Evolutionary conservation across 2,329 filamentous ascomycete genomes (phyloP).

Genomic region (Mariannaea sp.): DNA sequence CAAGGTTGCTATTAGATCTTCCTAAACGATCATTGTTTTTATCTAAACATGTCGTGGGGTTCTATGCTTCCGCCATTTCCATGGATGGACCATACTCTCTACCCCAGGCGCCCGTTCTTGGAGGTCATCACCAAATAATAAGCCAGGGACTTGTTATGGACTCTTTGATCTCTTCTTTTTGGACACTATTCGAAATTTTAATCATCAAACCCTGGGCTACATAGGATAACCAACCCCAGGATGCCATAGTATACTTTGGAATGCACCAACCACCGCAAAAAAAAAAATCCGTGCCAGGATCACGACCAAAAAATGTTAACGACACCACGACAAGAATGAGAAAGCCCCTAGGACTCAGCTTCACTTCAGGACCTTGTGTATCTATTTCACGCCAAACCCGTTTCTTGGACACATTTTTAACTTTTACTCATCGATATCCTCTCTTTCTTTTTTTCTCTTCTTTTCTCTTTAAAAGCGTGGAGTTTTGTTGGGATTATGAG

Average conservation of each 20-base stretch:
- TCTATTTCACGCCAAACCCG: slow-evolving; percentile 22
- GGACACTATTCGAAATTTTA: slow-evolving; percentile 22
- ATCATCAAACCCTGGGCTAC: slow-evolving; percentile 16
- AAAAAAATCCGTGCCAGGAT: slow-evolving; percentile 31
- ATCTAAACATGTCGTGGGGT: slow-evolving; percentile 8
- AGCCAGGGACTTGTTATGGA: slow-evolving; percentile 4
- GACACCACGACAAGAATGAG: slow-evolving; percentile 33
- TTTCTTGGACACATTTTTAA: slow-evolving; percentile 15
- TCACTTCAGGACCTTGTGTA: slow-evolving; percentile 29
- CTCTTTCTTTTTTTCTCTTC: slow-evolving; percentile 21
- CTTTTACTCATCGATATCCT: slow-evolving; percentile 23
- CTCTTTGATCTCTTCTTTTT: slow-evolving; percentile 11
- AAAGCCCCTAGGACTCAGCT: slow-evolving; percentile 32
- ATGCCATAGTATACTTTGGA: slow-evolving; percentile 14
- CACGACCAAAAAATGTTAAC: slow-evolving; percentile 29
- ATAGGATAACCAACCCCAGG: slow-evolving; percentile 8
- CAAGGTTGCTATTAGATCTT: slow-evolving; percentile 54
- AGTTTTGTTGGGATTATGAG: slow-evolving; percentile 38
- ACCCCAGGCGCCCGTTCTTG: slow-evolving; percentile 11
- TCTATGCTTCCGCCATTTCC: slow-evolving; percentile 1
- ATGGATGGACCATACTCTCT: not conserved
- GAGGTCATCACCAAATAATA: slow-evolving; percentile 21
- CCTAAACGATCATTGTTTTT: not conserved
- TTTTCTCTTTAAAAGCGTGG: slow-evolving; percentile 35
- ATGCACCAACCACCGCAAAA: slow-evolving; percentile 12